Percentiles rank a stretch among this genome's conserved stretches.
Evolutionary conservation across 495 filamentous ascomycete species (phyloP).

Genomic region (Articulospora tetracladia): DNA sequence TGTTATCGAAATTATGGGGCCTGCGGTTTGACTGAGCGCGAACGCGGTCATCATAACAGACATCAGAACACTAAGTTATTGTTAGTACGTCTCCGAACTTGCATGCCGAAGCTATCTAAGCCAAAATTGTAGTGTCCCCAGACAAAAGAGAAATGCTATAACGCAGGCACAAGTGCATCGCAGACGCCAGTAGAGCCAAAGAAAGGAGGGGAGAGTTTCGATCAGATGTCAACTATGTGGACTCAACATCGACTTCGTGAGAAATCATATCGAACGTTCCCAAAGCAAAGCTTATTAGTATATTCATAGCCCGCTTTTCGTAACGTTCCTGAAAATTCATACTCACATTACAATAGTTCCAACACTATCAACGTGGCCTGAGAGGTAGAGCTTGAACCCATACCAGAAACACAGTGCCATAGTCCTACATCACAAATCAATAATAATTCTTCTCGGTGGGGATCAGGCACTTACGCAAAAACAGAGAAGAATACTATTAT

Average conservation of each 20-base stretch:
- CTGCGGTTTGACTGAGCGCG: constrained; percentile 41
- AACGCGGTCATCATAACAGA: constrained; percentile 46
- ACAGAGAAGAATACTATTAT: constrained; percentile 32
- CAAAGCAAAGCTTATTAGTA: too few relatives aligned
- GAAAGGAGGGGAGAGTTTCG: background rate
- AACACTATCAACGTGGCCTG: constrained; percentile 36
- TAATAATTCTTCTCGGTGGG: background rate
- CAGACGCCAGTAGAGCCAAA: background rate
- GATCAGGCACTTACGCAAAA: constrained; percentile 10
- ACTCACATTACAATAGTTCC: constrained; percentile 34
- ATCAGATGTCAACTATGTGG: too few relatives aligned
- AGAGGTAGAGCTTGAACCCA: constrained; percentile 37
- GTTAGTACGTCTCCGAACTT: too few relatives aligned
- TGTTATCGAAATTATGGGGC: constrained; percentile 44
- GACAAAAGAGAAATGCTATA: too few relatives aligned
- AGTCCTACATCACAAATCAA: background rate
- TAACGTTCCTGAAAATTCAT: too few relatives aligned
- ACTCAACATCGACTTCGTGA: too few relatives aligned
- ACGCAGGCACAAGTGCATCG: background rate
- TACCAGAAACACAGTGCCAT: constrained; percentile 46
- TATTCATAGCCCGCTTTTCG: too few relatives aligned
- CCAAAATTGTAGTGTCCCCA: too few relatives aligned
- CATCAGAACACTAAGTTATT: constrained; percentile 40
- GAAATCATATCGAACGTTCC: too few relatives aligned
- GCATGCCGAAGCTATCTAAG: too few relatives aligned